phyloP scores from a whole-genome alignment of 2,329 filamentous ascomycete genomes.

The Exserohilum turcica region DNA sequence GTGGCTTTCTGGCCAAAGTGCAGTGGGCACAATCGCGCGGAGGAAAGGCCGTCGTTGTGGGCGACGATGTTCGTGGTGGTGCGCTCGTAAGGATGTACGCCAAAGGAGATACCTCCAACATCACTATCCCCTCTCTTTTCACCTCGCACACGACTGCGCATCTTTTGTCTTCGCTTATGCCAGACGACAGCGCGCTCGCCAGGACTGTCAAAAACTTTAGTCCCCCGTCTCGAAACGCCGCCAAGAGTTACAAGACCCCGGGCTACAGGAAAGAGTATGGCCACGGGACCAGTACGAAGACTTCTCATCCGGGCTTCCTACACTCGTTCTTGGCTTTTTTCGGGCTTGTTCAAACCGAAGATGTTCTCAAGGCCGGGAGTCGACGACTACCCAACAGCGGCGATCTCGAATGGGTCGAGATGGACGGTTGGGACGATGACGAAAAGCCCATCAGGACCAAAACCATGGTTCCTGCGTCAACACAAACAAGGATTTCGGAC shows the following conservation, averaged over 20 bases:
- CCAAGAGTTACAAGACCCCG: background rate
- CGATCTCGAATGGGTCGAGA: slow-evolving; percentile 72
- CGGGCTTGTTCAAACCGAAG: slow-evolving; percentile 43
- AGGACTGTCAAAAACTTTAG: background rate
- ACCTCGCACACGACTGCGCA: slow-evolving; percentile 95
- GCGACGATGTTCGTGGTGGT: slow-evolving; percentile 87
- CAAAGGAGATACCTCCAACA: slow-evolving; percentile 91
- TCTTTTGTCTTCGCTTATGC: slow-evolving; percentile 83
- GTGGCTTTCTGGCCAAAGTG: slow-evolving; percentile 94
- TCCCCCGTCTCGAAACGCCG: background rate
- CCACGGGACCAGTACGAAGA: background rate
- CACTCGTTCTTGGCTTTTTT: slow-evolving; percentile 52
- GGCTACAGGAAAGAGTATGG: background rate
- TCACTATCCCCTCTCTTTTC: slow-evolving; percentile 92
- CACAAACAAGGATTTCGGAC: slow-evolving; percentile 45
- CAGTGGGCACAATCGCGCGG: slow-evolving; percentile 95
- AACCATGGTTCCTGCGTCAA: slow-evolving; percentile 12
- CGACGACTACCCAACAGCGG: slow-evolving; percentile 74
- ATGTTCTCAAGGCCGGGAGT: slow-evolving; percentile 53
- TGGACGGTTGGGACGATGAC: slow-evolving; percentile 67
- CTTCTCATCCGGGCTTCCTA: slow-evolving; percentile 51
- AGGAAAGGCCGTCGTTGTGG: slow-evolving; percentile 87
- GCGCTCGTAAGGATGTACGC: slow-evolving; percentile 97
- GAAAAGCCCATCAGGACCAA: slow-evolving; percentile 39
- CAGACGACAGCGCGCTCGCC: slow-evolving; percentile 41